Evolutionary conservation across 192 early-diverging fungal genomes (phyloP), one percentile per base, ranked within the genome.

Genomic region (Pecoramyces ruminantium): DNA sequence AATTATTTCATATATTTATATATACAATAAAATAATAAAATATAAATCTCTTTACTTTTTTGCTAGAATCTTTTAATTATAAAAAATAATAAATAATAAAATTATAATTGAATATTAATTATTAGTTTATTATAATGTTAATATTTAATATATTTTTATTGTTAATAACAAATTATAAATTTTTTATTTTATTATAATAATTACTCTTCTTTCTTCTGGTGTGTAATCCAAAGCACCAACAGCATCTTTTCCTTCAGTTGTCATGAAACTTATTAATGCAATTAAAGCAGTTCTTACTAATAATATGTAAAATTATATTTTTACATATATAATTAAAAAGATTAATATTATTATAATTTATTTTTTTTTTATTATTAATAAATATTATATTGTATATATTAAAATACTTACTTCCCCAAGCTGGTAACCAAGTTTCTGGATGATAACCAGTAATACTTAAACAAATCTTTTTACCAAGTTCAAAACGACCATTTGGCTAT

Each of bases 401-500:
- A n/a, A n/a, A 13, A n/a, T 29, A 88, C 86, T 80, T 83, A 90
- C 89, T 94, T 17, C 95, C 96, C 97, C 97, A 99, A 16, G 96
- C 95, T 11, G 97, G 97, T 81, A 95, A 91, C 96, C 97, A 98
- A 80, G 89, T 93, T 84, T 99, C 95, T 27, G 96, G 95, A 85
- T 99, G 96, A 86, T 94, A 94, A 39, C 92, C 94, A 67, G 95
- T 96, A 80, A 97, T 96, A 79, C 93, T 94, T 78, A 98, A 88
- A 81, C 97, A 99, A 5, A 99, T 96, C 83, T 99, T 96, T 81
- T 94, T 97, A 83, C 94, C 90, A 29, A 95, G 84, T 83, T 97
- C 93, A 84, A 99, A 99, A 18, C 97, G 90, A 16, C 96, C 93
- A 29, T 77, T 30, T 28, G 29, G 67, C 30, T 29, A 82, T 30